These are phyloP conservation scores for Scolecobasidium constrictum DNA, from an alignment of 2,329 filamentous ascomycete species.

Conservation along the genomic window DNA sequence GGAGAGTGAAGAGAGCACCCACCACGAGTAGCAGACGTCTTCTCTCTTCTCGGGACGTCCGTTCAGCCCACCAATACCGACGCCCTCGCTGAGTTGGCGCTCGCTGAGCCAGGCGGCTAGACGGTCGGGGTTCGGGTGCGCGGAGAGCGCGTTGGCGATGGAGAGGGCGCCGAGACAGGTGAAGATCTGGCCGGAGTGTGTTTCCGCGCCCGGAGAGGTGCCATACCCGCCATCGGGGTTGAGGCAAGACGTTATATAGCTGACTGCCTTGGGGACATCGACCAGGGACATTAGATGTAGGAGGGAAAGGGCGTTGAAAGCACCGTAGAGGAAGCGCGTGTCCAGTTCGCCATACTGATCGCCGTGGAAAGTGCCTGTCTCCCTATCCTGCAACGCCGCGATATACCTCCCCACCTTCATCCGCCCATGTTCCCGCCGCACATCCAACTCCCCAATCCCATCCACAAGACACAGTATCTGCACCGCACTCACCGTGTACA, in stretches of 20 bases:
- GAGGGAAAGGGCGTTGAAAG: conserved; percentile 80
- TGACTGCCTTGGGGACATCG: conserved; percentile 69
- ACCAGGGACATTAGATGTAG: conserved; percentile 62
- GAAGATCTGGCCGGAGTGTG: conserved; percentile 90
- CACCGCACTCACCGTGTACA: conserved; percentile 90
- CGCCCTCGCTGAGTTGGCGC: conserved; percentile 55
- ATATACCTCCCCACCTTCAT: conserved; percentile 76
- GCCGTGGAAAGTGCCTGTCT: conserved; percentile 80
- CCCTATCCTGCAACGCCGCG: conserved; percentile 65
- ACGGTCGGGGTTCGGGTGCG: conserved; percentile 50
- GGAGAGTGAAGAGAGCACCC: conserved; percentile 83
- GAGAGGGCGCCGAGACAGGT: conserved; percentile 81
- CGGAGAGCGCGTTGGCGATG: conserved; percentile 70
- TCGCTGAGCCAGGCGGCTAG: conserved; percentile 88
- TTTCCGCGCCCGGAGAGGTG: conserved; percentile 79
- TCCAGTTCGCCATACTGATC: conserved; percentile 97
- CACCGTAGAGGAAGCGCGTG: conserved; percentile 86
- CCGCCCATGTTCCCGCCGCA: conserved; percentile 54
- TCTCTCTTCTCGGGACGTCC: conserved; percentile 90
- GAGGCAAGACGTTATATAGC: conserved; percentile 68
- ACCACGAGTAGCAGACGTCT: conserved; percentile 99
- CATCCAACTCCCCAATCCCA: conserved; percentile 73
- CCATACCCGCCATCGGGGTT: conserved; percentile 96
- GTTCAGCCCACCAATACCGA: conserved; percentile 68
- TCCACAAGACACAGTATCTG: conserved; percentile 85